These are phyloP conservation scores for Alternaria ethzedia DNA, from an alignment of 2,329 filamentous ascomycete genomes.

Conservation along the genomic window DNA sequence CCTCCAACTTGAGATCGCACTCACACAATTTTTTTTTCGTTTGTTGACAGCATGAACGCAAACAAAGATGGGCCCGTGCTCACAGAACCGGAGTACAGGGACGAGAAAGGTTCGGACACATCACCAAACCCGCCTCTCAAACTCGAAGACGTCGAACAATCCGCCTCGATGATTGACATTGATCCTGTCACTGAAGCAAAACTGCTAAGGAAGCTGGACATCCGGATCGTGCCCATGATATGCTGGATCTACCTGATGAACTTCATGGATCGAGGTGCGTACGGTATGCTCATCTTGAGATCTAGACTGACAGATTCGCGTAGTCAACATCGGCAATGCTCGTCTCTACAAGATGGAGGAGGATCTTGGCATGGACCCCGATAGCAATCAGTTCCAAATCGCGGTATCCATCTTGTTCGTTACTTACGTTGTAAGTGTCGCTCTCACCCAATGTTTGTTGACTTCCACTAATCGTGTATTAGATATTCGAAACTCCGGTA, in stretches of 20 bases:
- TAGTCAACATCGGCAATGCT: conserved; percentile 53
- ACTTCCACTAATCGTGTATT: conserved; percentile 17
- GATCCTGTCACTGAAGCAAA: conserved; percentile 55
- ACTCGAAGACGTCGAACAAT: conserved; percentile 20
- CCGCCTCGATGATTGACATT: conserved; percentile 25
- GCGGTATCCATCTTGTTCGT: conserved; percentile 33
- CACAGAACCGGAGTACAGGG: conserved; percentile 12
- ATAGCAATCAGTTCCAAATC: conserved; percentile 29
- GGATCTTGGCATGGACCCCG: conserved; percentile 23
- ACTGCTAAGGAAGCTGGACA: conserved; percentile 57
- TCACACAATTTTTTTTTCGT: background rate
- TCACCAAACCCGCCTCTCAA: conserved; percentile 19
- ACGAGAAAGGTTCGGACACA: conserved; percentile 16
- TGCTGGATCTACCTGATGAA: conserved; percentile 61
- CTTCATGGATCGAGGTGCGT: conserved; percentile 55
- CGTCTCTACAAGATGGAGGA: conserved; percentile 23
- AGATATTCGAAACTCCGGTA: conserved; percentile 53
- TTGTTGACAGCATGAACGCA: conserved; percentile 3
- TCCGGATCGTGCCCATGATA: conserved; percentile 59
- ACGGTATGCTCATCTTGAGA: background rate
- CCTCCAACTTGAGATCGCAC: background rate
- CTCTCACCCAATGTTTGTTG: background rate
- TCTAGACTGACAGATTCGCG: background rate
- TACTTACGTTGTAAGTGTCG: conserved; percentile 29
- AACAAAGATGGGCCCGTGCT: background rate